A percentile compares a stretch with the other conserved stretches of the same genome.
Conservation (phyloP, 2,329 filamentous ascomycete species). For the Neonectria hederae region DNA sequence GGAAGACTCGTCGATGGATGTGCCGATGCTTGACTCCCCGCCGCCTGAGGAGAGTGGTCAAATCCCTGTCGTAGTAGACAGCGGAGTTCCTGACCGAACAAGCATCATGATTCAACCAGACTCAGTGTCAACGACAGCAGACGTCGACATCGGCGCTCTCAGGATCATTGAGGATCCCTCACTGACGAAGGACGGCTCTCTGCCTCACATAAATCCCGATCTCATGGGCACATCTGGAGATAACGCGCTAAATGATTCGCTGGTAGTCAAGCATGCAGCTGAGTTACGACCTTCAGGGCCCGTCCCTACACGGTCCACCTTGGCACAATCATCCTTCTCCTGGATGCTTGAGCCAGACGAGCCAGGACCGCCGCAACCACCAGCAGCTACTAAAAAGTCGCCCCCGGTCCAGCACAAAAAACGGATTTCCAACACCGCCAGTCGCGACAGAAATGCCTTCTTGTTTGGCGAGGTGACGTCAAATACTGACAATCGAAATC, state of each 20-base stretch:
- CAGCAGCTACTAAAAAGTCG: conserved; percentile 42
- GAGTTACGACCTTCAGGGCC: conserved; percentile 46
- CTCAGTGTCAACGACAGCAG: conserved; percentile 13
- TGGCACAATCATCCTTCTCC: conserved; percentile 79
- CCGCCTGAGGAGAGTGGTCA: conserved; percentile 26
- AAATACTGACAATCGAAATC: conserved; percentile 47
- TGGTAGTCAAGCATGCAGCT: neutral
- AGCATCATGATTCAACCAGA: conserved; percentile 21
- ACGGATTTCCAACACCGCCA: conserved; percentile 54
- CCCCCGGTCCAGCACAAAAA: conserved; percentile 51
- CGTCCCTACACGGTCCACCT: conserved; percentile 69
- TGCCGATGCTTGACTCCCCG: conserved; percentile 48
- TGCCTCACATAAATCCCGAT: conserved; percentile 22
- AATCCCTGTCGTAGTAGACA: conserved; percentile 26
- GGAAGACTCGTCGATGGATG: conserved; percentile 65
- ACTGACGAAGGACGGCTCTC: conserved; percentile 11
- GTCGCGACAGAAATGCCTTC: conserved; percentile 66
- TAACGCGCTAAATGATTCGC: conserved; percentile 13
- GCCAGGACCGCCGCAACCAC: conserved; percentile 39
- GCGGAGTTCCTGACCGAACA: conserved; percentile 4
- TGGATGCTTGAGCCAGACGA: conserved; percentile 77
- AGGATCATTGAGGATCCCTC: conserved; percentile 28
- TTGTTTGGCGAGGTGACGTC: conserved; percentile 64
- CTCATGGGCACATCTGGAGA: conserved; percentile 34
- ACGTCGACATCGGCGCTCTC: conserved; percentile 33